Evolutionary conservation across 2,329 filamentous ascomycete species (phyloP).

Genomic region (Microdochium bolleyi): DNA sequence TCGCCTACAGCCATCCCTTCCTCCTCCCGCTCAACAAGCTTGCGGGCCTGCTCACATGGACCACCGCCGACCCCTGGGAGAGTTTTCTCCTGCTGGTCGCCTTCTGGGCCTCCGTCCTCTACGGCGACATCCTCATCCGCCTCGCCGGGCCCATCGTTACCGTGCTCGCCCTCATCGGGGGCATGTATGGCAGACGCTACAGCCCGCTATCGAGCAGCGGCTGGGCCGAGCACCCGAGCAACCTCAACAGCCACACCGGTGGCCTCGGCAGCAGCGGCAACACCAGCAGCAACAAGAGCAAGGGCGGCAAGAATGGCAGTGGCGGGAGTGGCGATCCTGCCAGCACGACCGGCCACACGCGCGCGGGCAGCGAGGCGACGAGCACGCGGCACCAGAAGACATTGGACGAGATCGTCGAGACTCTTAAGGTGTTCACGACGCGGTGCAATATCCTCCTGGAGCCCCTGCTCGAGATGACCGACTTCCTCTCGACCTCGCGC

Average conservation of each 20-base stretch:
- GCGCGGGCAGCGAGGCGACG: conserved; percentile 47
- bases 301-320: conserved; percentile 20
- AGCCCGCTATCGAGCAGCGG: conserved; percentile 84
- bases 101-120: conserved; percentile 83
- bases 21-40: conserved; percentile 81
- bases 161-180: conserved; percentile 71
- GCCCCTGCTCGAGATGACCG: conserved; percentile 79
- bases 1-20: conserved; percentile 95
- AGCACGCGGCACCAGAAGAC: conserved; percentile 83
- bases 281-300: background rate
- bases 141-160: conserved; percentile 78
- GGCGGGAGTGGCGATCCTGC: conserved; percentile 13
- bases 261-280: conserved; percentile 18
- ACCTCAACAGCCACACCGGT: conserved; percentile 18
- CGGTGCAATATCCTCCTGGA: conserved; percentile 89
- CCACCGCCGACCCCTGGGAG: conserved; percentile 88
- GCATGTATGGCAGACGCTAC: conserved; percentile 88
- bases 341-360: conserved; percentile 26
- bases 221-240: conserved; percentile 43
- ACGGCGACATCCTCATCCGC: conserved; percentile 76
- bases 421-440: conserved; percentile 80
- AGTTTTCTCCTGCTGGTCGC: conserved; percentile 80
- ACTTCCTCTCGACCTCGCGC: conserved; percentile 85
- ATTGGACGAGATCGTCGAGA: conserved; percentile 94
- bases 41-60: conserved; percentile 86